A percentile compares a stretch with the other conserved stretches of the same genome.
phyloP scores from a whole-genome alignment of 2,329 filamentous ascomycete genomes.

The Aspergillus arachidicola region DNA sequence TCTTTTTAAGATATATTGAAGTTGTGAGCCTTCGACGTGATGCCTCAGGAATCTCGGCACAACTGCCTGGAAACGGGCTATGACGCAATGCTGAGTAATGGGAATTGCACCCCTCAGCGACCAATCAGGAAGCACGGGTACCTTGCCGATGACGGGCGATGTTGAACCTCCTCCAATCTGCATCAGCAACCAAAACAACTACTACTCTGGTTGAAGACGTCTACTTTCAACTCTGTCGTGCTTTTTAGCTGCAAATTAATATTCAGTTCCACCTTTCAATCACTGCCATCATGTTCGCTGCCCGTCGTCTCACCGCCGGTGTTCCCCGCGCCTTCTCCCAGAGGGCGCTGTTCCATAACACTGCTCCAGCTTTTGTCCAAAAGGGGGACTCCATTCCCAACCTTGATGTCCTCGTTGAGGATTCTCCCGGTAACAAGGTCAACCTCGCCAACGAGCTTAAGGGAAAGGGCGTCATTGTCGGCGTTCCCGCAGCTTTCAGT shows the following conservation, averaged over 20 bases:
- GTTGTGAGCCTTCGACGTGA: too few relatives aligned
- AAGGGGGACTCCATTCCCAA: conserved; percentile 78
- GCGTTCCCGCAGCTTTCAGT: conserved; percentile 79
- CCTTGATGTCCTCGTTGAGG: conserved; percentile 76
- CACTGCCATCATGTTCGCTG: conserved; percentile 38
- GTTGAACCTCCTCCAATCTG: background rate
- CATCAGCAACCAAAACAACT: background rate
- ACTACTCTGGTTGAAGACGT: background rate
- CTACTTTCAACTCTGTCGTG: background rate
- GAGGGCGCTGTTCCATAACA: conserved; percentile 42
- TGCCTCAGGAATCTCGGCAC: background rate
- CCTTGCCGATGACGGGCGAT: background rate
- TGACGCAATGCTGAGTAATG: background rate
- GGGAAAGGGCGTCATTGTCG: conserved; percentile 79
- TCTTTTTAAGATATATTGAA: too few relatives aligned
- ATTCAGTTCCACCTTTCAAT: background rate
- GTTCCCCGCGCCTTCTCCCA: conserved; percentile 34
- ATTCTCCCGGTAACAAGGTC: conserved; percentile 89
- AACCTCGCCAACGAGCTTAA: conserved; percentile 78
- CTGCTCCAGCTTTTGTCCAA: conserved; percentile 59
- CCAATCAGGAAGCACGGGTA: background rate
- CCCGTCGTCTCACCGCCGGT: conserved; percentile 37
- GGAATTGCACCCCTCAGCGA: accelerated
- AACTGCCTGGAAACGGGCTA: background rate
- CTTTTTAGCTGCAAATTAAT: background rate